phyloP scores from a whole-genome alignment of 2,329 filamentous ascomycete genomes.

The Sclerotinia borealis region DNA sequence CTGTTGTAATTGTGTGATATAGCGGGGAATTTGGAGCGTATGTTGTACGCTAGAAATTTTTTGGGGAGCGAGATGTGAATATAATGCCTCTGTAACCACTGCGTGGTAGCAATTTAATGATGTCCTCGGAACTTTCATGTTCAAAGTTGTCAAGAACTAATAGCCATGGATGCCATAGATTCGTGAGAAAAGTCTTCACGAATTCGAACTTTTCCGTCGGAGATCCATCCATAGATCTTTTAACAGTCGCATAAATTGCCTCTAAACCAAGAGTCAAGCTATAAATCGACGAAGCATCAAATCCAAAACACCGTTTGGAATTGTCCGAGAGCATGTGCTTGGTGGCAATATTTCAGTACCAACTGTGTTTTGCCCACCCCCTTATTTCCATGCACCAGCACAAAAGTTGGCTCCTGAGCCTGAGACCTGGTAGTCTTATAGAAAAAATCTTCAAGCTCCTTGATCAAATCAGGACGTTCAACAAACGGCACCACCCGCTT shows the following conservation, averaged over 20 bases:
- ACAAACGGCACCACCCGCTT: constrained; percentile 13
- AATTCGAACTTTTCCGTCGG: constrained; percentile 16
- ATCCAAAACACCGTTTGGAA: constrained; percentile 18
- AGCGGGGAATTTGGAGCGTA: constrained; percentile 11
- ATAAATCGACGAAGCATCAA: constrained; percentile 16
- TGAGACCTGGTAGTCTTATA: constrained; percentile 13
- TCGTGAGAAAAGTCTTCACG: constrained; percentile 15
- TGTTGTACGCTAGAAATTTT: not conserved
- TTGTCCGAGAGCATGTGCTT: constrained; percentile 12
- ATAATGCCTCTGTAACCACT: constrained; percentile 14
- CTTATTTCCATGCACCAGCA: constrained; percentile 15
- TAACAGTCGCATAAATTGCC: constrained; percentile 16
- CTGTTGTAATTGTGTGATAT: constrained; percentile 11
- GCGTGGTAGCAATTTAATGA: constrained; percentile 17
- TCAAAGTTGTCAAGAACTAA: constrained; percentile 19
- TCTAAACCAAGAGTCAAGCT: constrained; percentile 17
- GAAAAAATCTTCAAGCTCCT: constrained; percentile 12
- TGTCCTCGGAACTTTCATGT: constrained; percentile 9
- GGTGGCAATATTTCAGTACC: constrained; percentile 17
- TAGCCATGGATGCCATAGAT: constrained; percentile 21
- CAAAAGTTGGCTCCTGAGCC: constrained; percentile 12
- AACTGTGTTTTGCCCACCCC: constrained; percentile 18
- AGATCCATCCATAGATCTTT: constrained; percentile 16
- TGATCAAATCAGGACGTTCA: constrained; percentile 10
- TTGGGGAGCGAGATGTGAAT: not conserved